Conservation (phyloP, 2,329 filamentous ascomycete species). For the Neurospora crassa region DNA sequence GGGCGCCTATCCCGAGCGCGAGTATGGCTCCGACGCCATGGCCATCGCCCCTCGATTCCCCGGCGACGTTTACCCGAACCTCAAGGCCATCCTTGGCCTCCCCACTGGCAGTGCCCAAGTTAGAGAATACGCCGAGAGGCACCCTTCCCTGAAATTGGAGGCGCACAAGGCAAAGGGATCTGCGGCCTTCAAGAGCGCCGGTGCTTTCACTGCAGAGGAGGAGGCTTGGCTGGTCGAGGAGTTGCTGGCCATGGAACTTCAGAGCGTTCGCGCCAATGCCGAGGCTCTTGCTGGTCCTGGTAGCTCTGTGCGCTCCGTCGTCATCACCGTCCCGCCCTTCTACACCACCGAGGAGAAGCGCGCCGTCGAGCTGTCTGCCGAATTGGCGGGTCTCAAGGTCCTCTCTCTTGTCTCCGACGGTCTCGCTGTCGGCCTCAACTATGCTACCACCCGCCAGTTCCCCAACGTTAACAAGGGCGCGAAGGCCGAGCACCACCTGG, state of each 20-base stretch:
- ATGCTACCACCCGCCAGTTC: slow-evolving; percentile 85
- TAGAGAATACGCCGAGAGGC: slow-evolving; percentile 60
- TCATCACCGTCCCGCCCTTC: slow-evolving; percentile 84
- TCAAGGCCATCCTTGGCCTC: slow-evolving; percentile 84
- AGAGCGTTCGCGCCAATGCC: slow-evolving; percentile 83
- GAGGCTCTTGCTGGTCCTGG: slow-evolving; percentile 72
- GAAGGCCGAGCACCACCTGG: slow-evolving; percentile 82
- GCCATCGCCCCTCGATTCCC: slow-evolving; percentile 82
- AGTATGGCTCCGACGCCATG: slow-evolving; percentile 86
- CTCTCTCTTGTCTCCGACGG: slow-evolving; percentile 82
- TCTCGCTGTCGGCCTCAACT: slow-evolving; percentile 86
- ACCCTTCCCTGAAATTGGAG: slow-evolving; percentile 68
- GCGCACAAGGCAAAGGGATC: slow-evolving; percentile 53
- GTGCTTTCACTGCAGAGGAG: slow-evolving; percentile 47
- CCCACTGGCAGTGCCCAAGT: slow-evolving; percentile 50
- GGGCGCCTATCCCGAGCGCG: slow-evolving; percentile 71
- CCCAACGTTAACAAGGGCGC: slow-evolving; percentile 72
- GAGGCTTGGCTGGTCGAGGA: slow-evolving; percentile 78
- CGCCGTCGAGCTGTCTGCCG: slow-evolving; percentile 73
- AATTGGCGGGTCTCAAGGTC: slow-evolving; percentile 79
- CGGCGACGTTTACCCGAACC: slow-evolving; percentile 85
- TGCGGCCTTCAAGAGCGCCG: slow-evolving; percentile 71
- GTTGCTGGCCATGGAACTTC: slow-evolving; percentile 89
- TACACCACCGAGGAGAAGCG: slow-evolving; percentile 87
- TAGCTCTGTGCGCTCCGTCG: slow-evolving; percentile 64